These are phyloP conservation scores for Perilla frutescens DNA, from an alignment of 257 asterid genomes.

Conservation along the genomic window DNA sequence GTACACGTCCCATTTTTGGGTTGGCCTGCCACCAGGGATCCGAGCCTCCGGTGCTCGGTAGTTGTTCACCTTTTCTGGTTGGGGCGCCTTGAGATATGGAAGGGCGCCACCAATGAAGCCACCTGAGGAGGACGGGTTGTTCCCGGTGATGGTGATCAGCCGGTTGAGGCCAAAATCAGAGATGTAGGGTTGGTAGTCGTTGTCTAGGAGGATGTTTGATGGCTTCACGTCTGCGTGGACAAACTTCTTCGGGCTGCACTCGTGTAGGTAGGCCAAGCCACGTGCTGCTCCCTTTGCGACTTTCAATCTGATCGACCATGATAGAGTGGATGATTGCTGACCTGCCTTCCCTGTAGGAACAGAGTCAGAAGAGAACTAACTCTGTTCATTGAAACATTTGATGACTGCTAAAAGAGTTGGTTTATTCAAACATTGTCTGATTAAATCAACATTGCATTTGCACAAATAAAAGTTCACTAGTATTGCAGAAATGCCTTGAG, in stretches of 20 bases:
- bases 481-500: no score
- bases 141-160: slow-evolving; percentile 86
- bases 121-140: slow-evolving; percentile 81
- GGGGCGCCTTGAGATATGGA: slow-evolving; percentile 67
- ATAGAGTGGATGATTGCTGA: slow-evolving; percentile 60
- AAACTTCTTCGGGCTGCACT: slow-evolving; percentile 92
- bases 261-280: slow-evolving; percentile 92
- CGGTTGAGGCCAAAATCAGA: slow-evolving; percentile 95
- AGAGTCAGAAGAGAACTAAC: slow-evolving; percentile 5
- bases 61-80: slow-evolving; percentile 59
- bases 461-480: no score
- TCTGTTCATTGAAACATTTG: slow-evolving; percentile 5
- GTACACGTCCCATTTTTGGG: slow-evolving; percentile 96
- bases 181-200: slow-evolving; percentile 65
- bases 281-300: slow-evolving; percentile 77
- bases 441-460: no score
- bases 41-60: slow-evolving; percentile 90
- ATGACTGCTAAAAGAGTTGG: no score
- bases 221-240: slow-evolving; percentile 89
- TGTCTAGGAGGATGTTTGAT: slow-evolving; percentile 89
- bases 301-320: slow-evolving; percentile 78
- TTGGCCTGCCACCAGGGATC: slow-evolving; percentile 59
- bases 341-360: slow-evolving; percentile 65
- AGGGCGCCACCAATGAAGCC: slow-evolving; percentile 92
- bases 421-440: background rate